These are phyloP conservation scores for Hibiscus syriacus DNA, from an alignment of 345 rosid genomes.

Conservation along the genomic window DNA sequence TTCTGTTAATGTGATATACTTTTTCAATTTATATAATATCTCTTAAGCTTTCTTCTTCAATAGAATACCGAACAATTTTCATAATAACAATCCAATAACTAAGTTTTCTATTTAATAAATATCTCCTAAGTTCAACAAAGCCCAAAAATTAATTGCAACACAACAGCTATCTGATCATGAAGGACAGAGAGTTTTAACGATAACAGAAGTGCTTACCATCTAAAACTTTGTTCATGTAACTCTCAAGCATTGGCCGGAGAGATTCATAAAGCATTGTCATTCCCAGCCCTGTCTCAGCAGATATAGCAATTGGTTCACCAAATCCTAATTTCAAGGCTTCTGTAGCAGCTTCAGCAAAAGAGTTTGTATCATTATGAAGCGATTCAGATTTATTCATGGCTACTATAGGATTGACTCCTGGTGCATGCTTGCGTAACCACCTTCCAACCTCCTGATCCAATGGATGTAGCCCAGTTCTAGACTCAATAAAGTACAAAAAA, in stretches of 20 bases:
- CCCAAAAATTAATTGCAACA: not conserved
- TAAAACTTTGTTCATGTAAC: constrained; percentile 41
- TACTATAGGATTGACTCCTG: constrained; percentile 57
- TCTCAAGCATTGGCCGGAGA: constrained; percentile 66
- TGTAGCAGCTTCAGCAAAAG: constrained; percentile 55
- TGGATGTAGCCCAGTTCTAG: constrained; percentile 85
- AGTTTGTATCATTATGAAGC: constrained; percentile 36
- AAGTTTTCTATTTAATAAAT: not conserved
- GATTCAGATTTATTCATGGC: constrained; percentile 90
- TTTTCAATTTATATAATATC: not conserved
- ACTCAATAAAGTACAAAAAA: constrained; percentile 13
- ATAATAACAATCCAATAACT: not conserved
- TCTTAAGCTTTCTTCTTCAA: not conserved
- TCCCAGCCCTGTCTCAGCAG: constrained; percentile 96
- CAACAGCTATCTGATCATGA: not conserved
- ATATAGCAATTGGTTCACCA: constrained; percentile 85
- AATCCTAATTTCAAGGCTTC: constrained; percentile 69
- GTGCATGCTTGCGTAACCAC: constrained; percentile 84
- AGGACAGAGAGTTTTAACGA: not conserved
- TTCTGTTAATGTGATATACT: not conserved
- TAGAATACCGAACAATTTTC: not conserved
- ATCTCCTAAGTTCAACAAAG: not conserved
- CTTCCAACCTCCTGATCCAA: constrained; percentile 88
- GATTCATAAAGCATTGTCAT: constrained; percentile 72
- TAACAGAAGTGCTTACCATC: constrained; percentile 38